These are phyloP conservation scores for Solanum medicagineum DNA, from an alignment of 257 asterid genomes.

Conservation along the genomic window DNA sequence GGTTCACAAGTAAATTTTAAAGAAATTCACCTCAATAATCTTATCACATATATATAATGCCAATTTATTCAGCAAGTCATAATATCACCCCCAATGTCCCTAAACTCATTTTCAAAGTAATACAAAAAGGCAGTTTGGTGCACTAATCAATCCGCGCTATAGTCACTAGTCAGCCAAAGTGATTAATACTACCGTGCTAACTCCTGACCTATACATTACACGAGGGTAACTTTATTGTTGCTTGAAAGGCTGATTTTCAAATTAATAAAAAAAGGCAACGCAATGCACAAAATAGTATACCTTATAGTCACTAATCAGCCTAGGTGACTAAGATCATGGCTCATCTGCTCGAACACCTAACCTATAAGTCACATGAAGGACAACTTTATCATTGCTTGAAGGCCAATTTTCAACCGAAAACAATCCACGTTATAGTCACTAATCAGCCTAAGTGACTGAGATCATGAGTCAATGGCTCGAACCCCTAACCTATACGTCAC, in stretches of 20 bases:
- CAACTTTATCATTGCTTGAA: neutral
- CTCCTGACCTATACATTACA: neutral
- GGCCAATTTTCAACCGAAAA: no score
- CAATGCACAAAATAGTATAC: neutral
- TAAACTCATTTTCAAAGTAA: neutral
- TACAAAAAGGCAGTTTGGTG: no score
- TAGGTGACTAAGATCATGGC: neutral
- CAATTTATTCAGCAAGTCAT: neutral
- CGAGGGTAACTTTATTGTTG: neutral
- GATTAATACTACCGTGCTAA: neutral
- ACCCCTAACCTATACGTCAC: neutral
- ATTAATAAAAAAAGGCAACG: neutral
- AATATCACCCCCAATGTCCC: neutral
- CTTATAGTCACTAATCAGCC: neutral
- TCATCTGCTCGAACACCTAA: neutral
- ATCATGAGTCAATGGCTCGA: neutral
- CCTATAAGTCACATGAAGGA: neutral
- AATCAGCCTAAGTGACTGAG: neutral
- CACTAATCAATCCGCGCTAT: neutral
- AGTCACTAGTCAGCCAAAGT: no score
- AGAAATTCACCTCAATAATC: neutral
- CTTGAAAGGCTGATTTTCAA: neutral
- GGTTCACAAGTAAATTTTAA: neutral
- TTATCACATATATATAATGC: neutral
- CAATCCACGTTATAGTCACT: neutral